phyloP scores from a whole-genome alignment of 352 stramenopile species.

The Pythium angustatum region DNA sequence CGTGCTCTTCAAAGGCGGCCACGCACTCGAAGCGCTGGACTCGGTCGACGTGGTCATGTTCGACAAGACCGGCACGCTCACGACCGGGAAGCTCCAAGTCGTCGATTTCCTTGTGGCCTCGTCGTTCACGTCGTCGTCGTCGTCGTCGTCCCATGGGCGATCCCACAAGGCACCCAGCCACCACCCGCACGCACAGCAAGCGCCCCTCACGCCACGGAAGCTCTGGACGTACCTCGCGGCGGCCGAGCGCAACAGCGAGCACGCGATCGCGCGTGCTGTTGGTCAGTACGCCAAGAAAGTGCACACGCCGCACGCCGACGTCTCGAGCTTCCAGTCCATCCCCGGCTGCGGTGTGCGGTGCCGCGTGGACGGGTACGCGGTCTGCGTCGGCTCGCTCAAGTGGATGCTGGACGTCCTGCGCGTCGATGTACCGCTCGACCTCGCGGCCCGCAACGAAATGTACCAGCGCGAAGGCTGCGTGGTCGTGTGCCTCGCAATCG shows the following conservation, averaged over 20 bases:
- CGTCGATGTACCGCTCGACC: constrained; percentile 42
- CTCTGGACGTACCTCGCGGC: constrained; percentile 53
- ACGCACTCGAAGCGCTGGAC: constrained; percentile 67
- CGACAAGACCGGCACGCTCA: constrained; percentile 83
- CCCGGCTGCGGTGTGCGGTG: constrained; percentile 67
- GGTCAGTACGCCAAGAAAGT: constrained; percentile 42
- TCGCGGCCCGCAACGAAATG: constrained; percentile 43
- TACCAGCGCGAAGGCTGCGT: constrained; percentile 57
- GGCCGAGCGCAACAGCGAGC: constrained; percentile 61
- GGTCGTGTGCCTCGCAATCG: constrained; percentile 58
- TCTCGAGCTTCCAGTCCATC: constrained; percentile 43
- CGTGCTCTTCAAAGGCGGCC: constrained; percentile 80
- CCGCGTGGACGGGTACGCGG: constrained; percentile 31
- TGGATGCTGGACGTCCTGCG: constrained; percentile 62
- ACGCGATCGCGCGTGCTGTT: constrained; percentile 64
- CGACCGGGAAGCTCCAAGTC: constrained; percentile 54
- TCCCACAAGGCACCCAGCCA: neutral
- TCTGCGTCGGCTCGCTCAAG: constrained; percentile 65
- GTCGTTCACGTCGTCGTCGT: constrained; percentile 9
- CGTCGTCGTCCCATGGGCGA: neutral
- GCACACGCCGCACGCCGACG: constrained; percentile 27
- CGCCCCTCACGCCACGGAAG: constrained; percentile 19
- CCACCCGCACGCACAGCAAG: constrained; percentile 2
- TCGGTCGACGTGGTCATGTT: constrained; percentile 76
- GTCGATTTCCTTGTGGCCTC: constrained; percentile 32